These are phyloP conservation scores for Leccinum insolens DNA, from an alignment of 1,284 basidiomycete genomes.

Conservation along the genomic window DNA sequence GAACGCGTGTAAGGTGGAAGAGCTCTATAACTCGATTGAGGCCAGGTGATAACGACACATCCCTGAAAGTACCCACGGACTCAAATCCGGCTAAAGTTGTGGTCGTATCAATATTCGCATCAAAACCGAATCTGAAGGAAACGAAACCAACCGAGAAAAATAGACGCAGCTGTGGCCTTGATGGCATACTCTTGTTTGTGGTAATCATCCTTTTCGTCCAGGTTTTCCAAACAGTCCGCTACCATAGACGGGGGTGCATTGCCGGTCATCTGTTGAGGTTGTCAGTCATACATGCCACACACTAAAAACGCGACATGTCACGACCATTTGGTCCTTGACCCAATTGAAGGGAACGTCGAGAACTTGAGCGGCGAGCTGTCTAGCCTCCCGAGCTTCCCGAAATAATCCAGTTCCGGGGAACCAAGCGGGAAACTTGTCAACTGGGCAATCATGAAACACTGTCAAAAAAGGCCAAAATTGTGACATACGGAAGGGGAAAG, in stretches of 20 bases:
- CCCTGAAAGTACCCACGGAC: slow-evolving; percentile 20
- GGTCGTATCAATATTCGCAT: not conserved
- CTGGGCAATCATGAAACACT: slow-evolving; percentile 24
- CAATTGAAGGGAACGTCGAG: slow-evolving; percentile 29
- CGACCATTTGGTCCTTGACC: slow-evolving; percentile 24
- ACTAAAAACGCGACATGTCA: not conserved
- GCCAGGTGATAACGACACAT: not conserved
- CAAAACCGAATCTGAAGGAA: not conserved
- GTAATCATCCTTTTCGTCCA: slow-evolving; percentile 19
- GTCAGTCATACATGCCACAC: not conserved
- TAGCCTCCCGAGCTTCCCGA: slow-evolving; percentile 24
- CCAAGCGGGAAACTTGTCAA: slow-evolving; percentile 44
- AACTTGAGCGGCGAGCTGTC: slow-evolving; percentile 18
- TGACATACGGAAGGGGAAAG: slow-evolving; percentile 30
- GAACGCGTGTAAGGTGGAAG: slow-evolving; percentile 31
- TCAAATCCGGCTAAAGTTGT: slow-evolving; percentile 29
- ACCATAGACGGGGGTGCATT: slow-evolving; percentile 27
- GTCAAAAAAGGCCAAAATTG: too few species aligned
- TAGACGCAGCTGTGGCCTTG: slow-evolving; percentile 25
- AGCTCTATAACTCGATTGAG: slow-evolving; percentile 19
- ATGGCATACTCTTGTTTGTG: slow-evolving; percentile 25
- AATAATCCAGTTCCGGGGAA: slow-evolving; percentile 44
- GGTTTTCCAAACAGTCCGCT: slow-evolving; percentile 24
- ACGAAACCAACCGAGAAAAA: slow-evolving; percentile 24
- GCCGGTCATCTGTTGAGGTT: slow-evolving; percentile 15